Percentiles rank a stretch among this genome's conserved stretches.
phyloP scores from a whole-genome alignment of 164 flowering plant species.

The Cinnamomum chago region DNA sequence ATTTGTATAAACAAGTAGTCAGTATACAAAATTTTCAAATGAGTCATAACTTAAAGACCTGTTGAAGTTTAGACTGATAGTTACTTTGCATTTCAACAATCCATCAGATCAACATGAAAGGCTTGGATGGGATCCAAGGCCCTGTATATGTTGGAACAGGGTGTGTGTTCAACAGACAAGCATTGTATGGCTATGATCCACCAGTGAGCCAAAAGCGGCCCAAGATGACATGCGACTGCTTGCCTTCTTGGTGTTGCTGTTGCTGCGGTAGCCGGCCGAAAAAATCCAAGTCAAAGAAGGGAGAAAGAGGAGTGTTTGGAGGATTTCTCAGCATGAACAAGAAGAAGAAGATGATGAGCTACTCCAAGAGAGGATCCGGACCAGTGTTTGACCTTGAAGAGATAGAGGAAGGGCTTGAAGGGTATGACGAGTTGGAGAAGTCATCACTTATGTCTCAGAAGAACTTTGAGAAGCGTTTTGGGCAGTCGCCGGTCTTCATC shows the following conservation, averaged over 20 bases:
- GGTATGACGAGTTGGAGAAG: conserved; percentile 81
- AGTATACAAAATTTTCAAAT: too few relatives aligned
- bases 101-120: conserved; percentile 80
- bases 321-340: conserved; percentile 49
- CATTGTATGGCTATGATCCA: conserved; percentile 85
- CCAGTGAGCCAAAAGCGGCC: conserved; percentile 73
- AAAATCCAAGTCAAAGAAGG: conserved; percentile 57
- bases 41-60: too few relatives aligned
- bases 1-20: too few relatives aligned
- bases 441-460: conserved; percentile 94
- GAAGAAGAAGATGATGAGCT: conserved; percentile 39
- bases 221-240: conserved; percentile 92
- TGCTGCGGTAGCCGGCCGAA: conserved; percentile 23
- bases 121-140: conserved; percentile 86
- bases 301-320: conserved; percentile 38
- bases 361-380: conserved; percentile 28
- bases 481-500: conserved; percentile 85
- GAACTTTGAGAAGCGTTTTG: conserved; percentile 84
- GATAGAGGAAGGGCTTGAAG: conserved; percentile 92
- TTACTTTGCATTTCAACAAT: neutral
- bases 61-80: neutral
- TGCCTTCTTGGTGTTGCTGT: conserved; percentile 86
- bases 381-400: conserved; percentile 48
- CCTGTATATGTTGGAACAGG: conserved; percentile 92
- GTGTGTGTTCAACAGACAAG: conserved; percentile 78